These are phyloP conservation scores for Exophiala calicioides DNA, from an alignment of 2,329 filamentous ascomycete species.

Conservation along the genomic window DNA sequence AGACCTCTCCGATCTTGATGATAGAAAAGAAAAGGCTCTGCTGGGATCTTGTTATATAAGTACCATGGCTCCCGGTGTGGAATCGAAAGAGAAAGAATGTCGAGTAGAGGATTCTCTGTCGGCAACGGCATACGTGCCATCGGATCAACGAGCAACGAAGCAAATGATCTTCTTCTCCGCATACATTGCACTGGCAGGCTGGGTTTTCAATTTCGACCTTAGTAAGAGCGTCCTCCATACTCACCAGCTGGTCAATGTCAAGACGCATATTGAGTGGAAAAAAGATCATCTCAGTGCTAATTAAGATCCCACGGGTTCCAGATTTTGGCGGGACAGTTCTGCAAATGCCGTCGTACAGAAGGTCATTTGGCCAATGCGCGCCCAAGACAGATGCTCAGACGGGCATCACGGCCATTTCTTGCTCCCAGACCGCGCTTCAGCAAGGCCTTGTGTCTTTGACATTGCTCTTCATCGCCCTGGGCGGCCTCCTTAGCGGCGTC, in stretches of 20 bases:
- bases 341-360: slow-evolving; percentile 11
- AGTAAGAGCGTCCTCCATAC: neutral
- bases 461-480: slow-evolving; percentile 34
- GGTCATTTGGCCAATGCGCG: slow-evolving; percentile 12
- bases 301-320: no score
- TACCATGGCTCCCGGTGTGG: no score
- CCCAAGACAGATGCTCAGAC: neutral
- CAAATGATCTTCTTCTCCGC: slow-evolving; percentile 12
- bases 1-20: no score
- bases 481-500: slow-evolving; percentile 57
- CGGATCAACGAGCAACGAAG: slow-evolving; percentile 7
- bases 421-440: slow-evolving; percentile 29
- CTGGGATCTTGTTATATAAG: no score
- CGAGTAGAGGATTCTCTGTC: neutral
- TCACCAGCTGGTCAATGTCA: neutral
- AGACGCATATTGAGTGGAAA: no score
- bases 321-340: slow-evolving; percentile 10
- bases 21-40: no score
- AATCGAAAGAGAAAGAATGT: slow-evolving; percentile 10
- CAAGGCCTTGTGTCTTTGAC: slow-evolving; percentile 35
- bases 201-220: slow-evolving; percentile 17
- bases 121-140: neutral
- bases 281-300: no score
- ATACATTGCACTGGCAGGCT: slow-evolving; percentile 9
- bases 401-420: slow-evolving; percentile 1